Base-by-base conservation (phyloP, 2,329 filamentous ascomycete species). In the Clarireedia hainanense region DNA sequence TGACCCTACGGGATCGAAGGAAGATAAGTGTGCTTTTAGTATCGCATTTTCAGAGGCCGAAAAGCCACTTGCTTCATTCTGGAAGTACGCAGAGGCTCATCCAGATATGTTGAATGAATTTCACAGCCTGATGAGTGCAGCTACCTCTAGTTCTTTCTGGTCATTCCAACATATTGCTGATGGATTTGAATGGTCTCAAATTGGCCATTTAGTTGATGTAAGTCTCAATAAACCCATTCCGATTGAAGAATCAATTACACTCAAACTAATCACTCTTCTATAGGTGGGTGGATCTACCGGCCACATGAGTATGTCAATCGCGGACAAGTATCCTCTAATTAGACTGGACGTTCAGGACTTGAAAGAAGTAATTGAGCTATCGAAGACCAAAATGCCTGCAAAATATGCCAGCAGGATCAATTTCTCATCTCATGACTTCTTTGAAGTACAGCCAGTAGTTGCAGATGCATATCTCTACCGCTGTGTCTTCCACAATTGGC, bases 331-430 rank as follows among this genome's bases (percentile, higher is more conserved):
- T 39, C 62, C 63, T 6, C 39, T 50, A 6, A 55, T 69, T 10
- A 64, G 65, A 20, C 64, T 67, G 43, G 45, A 65, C 24, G 61
- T 61, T 6, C 57, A 63, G 53, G 59, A 63, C 27, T 45, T 54
- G 5, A 36, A 52, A 3, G 9, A 15, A 12, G 12, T 50, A 37
- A 17, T 47, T 48, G 17, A 42, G 34, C 2, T 52, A 52, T 27
- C 60, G 63, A 43, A 57, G 61, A 2, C 67, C 73, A 49, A 67
- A 74, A 49, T 71, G 72, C 59, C 71, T 74, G 55, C 67, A 63
- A 0, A 65, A 67, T 5, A 45, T 26, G 20, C 23, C 6, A 20
- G 37, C 1, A 30, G 27, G 3, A 37, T 53, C 27, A 20, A 14
- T n/a, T 53, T 47, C 23, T 9, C 15, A 17, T 14, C n/a, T 2